Evolutionary conservation across 345 rosid genomes (phyloP).

Genomic region (Triadica sebifera): DNA sequence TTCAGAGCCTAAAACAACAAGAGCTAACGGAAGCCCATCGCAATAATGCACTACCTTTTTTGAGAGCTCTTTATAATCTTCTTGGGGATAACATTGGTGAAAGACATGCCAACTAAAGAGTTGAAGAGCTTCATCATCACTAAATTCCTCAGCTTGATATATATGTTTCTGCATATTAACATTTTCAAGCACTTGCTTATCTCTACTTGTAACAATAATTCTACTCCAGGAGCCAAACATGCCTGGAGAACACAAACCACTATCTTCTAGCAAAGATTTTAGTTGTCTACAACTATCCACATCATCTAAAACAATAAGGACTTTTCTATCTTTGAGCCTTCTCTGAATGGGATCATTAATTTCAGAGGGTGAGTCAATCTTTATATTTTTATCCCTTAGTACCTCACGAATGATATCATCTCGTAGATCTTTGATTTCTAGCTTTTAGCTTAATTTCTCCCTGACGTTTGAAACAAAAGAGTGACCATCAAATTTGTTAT

Average conservation of each 20-base stretch:
- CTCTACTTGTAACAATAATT: conserved; percentile 10
- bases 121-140: background rate
- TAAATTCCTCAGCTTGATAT: background rate
- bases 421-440: background rate
- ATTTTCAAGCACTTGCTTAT: background rate
- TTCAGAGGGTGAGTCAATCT: background rate
- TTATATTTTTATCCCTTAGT: background rate
- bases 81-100: background rate
- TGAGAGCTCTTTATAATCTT: background rate
- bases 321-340: background rate
- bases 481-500: too few species aligned
- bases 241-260: background rate
- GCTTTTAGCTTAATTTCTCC: too few species aligned
- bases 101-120: conserved; percentile 1
- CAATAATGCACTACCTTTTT: background rate
- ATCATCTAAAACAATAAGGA: background rate
- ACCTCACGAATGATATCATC: background rate
- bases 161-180: background rate
- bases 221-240: background rate
- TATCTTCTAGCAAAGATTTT: background rate
- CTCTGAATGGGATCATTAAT: background rate
- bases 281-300: background rate
- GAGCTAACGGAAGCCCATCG: background rate
- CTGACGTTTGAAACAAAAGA: too few species aligned
- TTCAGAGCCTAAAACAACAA: background rate